Conservation (phyloP, 768 basidiomycete genomes). For the Leccinellum rugosiceps region DNA sequence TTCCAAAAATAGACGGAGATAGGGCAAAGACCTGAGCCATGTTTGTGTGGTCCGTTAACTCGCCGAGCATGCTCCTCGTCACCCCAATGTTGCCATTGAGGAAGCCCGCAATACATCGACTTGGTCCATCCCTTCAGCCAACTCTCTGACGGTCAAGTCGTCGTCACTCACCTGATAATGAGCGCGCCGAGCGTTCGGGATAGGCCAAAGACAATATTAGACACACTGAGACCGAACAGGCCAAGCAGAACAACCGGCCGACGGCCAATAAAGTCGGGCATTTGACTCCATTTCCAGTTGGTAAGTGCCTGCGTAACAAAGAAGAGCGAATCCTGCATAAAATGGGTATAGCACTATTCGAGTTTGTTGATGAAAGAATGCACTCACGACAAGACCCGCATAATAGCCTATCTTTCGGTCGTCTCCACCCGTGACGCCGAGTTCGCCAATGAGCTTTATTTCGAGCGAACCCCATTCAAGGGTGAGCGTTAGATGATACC, state of each 20-base stretch:
- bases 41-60: slow-evolving; percentile 45
- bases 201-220: slow-evolving; percentile 60
- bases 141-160: not conserved
- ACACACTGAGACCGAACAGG: slow-evolving; percentile 47
- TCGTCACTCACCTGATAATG: slow-evolving; percentile 46
- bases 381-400: slow-evolving; percentile 53
- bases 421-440: slow-evolving; percentile 64
- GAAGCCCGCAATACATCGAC: slow-evolving; percentile 35
- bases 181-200: slow-evolving; percentile 53
- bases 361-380: not conserved
- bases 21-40: slow-evolving; percentile 36
- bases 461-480: not conserved
- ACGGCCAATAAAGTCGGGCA: slow-evolving; percentile 58
- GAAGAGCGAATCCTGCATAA: slow-evolving; percentile 57
- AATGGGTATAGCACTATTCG: not conserved
- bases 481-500: too few species aligned
- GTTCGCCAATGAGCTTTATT: slow-evolving; percentile 53
- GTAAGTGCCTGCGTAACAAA: slow-evolving; percentile 56
- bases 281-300: slow-evolving; percentile 60
- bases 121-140: slow-evolving; percentile 10
- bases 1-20: slow-evolving; percentile 26
- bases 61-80: slow-evolving; percentile 69
- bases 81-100: slow-evolving; percentile 47
- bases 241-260: slow-evolving; percentile 58
- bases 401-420: slow-evolving; percentile 66